A percentile compares a stretch with the other conserved stretches of the same genome.
phyloP scores from a whole-genome alignment of 345 rosid species.

The Laguncularia racemosa region DNA sequence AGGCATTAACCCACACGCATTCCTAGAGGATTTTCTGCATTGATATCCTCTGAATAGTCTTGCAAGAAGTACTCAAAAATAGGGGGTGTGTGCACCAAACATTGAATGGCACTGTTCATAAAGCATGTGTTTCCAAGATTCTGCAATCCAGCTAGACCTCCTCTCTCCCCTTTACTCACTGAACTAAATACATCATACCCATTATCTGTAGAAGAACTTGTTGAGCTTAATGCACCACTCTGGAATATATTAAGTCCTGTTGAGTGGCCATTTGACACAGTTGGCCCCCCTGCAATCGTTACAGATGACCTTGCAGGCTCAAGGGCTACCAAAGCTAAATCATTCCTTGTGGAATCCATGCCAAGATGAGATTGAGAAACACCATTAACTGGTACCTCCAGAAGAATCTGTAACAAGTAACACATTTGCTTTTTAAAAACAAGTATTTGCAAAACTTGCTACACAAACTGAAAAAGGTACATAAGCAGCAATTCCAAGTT shows the following conservation, averaged over 20 bases:
- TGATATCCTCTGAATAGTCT: slow-evolving; percentile 75
- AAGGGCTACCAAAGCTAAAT: slow-evolving; percentile 60
- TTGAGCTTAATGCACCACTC: slow-evolving; percentile 33
- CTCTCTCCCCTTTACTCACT: slow-evolving; percentile 43
- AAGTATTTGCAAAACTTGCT: background rate
- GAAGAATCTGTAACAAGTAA: slow-evolving; percentile 50
- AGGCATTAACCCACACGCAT: slow-evolving; percentile 59
- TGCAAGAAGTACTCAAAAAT: slow-evolving; percentile 78
- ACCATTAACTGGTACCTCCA: slow-evolving; percentile 53
- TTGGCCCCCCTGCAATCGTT: slow-evolving; percentile 80
- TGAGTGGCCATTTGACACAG: slow-evolving; percentile 65
- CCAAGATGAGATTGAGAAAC: slow-evolving; percentile 31
- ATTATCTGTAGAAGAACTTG: slow-evolving; percentile 29
- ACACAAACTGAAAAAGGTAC: too few relatives aligned
- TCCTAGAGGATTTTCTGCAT: slow-evolving; percentile 76
- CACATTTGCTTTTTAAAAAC: background rate
- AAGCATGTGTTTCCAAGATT: slow-evolving; percentile 96
- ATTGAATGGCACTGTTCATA: slow-evolving; percentile 91
- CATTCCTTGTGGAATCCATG: slow-evolving; percentile 60
- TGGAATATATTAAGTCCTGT: slow-evolving; percentile 31
- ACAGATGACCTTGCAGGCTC: slow-evolving; percentile 53
- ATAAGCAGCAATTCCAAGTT: too few relatives aligned
- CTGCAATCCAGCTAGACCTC: slow-evolving; percentile 86
- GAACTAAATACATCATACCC: slow-evolving; percentile 30
- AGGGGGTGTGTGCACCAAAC: slow-evolving; percentile 82